Conservation (phyloP, 2,329 filamentous ascomycete genomes). For the Magnaporthiopsis incrustans region DNA sequence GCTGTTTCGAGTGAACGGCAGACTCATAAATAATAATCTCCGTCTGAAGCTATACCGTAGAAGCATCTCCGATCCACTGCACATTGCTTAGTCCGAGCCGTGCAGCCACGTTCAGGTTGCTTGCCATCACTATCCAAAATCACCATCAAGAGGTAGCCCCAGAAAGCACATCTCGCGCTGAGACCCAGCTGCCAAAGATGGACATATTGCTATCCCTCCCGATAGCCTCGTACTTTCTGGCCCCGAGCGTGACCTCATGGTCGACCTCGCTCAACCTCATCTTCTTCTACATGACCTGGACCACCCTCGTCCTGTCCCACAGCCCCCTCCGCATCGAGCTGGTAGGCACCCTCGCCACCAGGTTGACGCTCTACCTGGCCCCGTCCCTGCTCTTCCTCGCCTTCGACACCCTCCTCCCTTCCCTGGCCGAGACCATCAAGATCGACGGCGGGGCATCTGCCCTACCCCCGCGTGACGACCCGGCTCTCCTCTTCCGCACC, state of each 20-base stretch:
- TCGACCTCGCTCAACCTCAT: constrained; percentile 75
- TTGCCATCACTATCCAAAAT: no score
- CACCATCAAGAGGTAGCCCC: no score
- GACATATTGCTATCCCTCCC: constrained; percentile 66
- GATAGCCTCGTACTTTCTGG: constrained; percentile 59
- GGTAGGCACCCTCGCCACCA: constrained; percentile 59
- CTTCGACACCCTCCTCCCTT: constrained; percentile 65
- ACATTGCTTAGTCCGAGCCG: no score
- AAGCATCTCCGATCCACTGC: no score
- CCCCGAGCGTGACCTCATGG: constrained; percentile 57
- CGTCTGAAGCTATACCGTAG: no score
- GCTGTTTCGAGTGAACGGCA: no score
- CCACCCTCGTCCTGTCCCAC: constrained; percentile 71
- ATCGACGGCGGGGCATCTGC: constrained; percentile 49
- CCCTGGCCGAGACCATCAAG: constrained; percentile 61
- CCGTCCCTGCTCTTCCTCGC: constrained; percentile 66
- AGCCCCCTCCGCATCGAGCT: constrained; percentile 68
- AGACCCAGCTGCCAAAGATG: no score
- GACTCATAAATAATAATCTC: no score
- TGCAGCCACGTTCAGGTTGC: no score
- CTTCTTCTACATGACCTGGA: constrained; percentile 89
- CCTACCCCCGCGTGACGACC: constrained; percentile 38
- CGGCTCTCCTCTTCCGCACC: constrained; percentile 21
- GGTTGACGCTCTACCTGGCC: constrained; percentile 61
- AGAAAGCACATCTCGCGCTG: neutral